These are phyloP conservation scores for Eimeria tenella DNA, from an alignment of 169 alveolate genomes.

Conservation along the genomic window DNA sequence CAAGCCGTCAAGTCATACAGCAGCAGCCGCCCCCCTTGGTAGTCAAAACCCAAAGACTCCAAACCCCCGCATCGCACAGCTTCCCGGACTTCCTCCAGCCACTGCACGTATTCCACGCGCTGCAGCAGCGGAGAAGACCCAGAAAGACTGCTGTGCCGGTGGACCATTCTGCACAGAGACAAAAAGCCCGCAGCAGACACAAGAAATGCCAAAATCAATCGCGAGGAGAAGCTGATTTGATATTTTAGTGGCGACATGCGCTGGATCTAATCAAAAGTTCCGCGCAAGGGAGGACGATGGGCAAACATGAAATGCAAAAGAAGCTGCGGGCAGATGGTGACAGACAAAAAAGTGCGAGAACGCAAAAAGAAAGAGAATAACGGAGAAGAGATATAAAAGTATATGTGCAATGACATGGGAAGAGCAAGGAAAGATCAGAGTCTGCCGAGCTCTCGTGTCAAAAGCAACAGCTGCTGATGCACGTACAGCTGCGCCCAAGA, in stretches of 20 bases:
- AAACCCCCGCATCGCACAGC: constrained; percentile 2
- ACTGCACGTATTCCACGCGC: constrained; percentile 5
- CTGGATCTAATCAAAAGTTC: too few relatives aligned
- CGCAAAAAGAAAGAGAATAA: not conserved
- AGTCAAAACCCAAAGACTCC: constrained; percentile 41
- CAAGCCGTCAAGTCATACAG: constrained; percentile 40
- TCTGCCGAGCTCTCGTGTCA: too few relatives aligned
- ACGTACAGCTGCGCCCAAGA: constrained; percentile 73
- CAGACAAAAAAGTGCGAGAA: too few relatives aligned
- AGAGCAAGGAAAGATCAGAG: too few relatives aligned
- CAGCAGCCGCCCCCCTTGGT: constrained; percentile 26
- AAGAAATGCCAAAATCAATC: not conserved
- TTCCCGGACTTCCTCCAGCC: constrained; percentile 24
- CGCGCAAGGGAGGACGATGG: not conserved
- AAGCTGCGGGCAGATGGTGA: not conserved
- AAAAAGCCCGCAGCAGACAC: not conserved
- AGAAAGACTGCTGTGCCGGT: not conserved
- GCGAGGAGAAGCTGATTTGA: too few relatives aligned
- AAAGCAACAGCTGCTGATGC: not conserved
- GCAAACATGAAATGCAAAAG: not conserved
- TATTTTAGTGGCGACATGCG: too few relatives aligned
- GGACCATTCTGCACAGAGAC: not conserved
- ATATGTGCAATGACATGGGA: too few relatives aligned
- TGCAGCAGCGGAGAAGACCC: not conserved
- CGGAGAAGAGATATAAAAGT: not conserved